Conservation (phyloP, 1,139 yeast species). For the Taphrina communis region DNA sequence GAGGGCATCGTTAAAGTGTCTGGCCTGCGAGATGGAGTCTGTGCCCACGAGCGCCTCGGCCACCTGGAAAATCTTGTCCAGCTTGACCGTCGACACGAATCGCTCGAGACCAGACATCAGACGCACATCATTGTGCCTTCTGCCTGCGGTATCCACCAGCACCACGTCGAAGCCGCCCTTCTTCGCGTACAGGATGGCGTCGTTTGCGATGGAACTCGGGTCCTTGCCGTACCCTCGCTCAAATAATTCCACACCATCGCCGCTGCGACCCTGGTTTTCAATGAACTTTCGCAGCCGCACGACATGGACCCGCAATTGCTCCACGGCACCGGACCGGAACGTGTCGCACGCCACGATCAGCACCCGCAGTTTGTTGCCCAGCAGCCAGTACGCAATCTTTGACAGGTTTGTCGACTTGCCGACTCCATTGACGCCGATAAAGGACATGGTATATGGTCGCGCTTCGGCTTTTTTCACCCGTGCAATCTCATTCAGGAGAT, state of each 20-base stretch:
- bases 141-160: constrained; percentile 94
- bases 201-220: constrained; percentile 92
- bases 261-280: constrained; percentile 54
- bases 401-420: constrained; percentile 96
- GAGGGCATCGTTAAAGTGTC: constrained; percentile 88
- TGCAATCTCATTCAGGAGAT: constrained; percentile 81
- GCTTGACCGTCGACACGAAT: constrained; percentile 93
- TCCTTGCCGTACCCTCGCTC: constrained; percentile 98
- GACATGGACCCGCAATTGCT: constrained; percentile 92
- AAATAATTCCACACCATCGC: constrained; percentile 75
- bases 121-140: constrained; percentile 93
- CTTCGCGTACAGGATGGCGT: constrained; percentile 73
- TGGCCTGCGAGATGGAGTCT: constrained; percentile 94
- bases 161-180: constrained; percentile 78
- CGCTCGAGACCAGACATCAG: constrained; percentile 95
- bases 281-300: constrained; percentile 73
- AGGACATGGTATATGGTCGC: constrained; percentile 87
- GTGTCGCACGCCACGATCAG: constrained; percentile 97
- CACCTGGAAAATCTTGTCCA: constrained; percentile 96
- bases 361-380: constrained; percentile 85
- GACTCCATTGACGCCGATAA: constrained; percentile 97
- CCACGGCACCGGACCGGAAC: constrained; percentile 97
- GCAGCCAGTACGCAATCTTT: constrained; percentile 90
- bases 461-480: constrained; percentile 51
- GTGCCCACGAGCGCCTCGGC: constrained; percentile 98